Conservation (phyloP, 2,329 filamentous ascomycete species). For the Kalmusia sp. region DNA sequence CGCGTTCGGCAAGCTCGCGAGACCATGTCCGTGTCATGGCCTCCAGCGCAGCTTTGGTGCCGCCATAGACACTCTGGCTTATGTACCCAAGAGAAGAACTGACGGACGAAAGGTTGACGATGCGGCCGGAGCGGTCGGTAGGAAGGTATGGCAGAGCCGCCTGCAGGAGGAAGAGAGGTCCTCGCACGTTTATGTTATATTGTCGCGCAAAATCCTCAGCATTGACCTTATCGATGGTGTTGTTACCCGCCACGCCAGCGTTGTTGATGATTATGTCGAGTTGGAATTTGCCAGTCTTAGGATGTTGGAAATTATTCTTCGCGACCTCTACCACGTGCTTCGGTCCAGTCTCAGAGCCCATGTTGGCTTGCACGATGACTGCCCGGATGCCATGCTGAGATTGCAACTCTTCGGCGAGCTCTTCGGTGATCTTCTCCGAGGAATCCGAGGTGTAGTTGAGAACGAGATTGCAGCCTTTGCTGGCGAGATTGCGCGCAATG, state of each 20-base stretch:
- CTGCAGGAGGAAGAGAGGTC: conserved; percentile 79
- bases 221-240: conserved; percentile 67
- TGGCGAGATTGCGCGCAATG: conserved; percentile 73
- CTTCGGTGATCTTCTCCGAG: conserved; percentile 59
- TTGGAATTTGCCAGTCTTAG: conserved; percentile 64
- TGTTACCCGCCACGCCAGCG: conserved; percentile 73
- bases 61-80: conserved; percentile 68
- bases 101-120: conserved; percentile 68
- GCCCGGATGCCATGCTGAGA: conserved; percentile 66
- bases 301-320: conserved; percentile 64
- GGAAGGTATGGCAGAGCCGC: conserved; percentile 74
- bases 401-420: conserved; percentile 64
- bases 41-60: conserved; percentile 71
- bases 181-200: conserved; percentile 83
- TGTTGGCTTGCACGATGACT: conserved; percentile 73
- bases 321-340: conserved; percentile 65
- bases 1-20: conserved; percentile 66
- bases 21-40: conserved; percentile 75
- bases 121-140: conserved; percentile 68
- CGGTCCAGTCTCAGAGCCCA: conserved; percentile 68
- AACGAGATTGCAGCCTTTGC: conserved; percentile 72
- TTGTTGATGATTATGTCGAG: conserved; percentile 91
- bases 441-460: conserved; percentile 75
- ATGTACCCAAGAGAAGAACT: conserved; percentile 64
- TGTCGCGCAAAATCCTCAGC: conserved; percentile 71